Evolutionary conservation across 2,329 filamentous ascomycete species (phyloP).

Genomic region (Pseudogymnoascus sp.): DNA sequence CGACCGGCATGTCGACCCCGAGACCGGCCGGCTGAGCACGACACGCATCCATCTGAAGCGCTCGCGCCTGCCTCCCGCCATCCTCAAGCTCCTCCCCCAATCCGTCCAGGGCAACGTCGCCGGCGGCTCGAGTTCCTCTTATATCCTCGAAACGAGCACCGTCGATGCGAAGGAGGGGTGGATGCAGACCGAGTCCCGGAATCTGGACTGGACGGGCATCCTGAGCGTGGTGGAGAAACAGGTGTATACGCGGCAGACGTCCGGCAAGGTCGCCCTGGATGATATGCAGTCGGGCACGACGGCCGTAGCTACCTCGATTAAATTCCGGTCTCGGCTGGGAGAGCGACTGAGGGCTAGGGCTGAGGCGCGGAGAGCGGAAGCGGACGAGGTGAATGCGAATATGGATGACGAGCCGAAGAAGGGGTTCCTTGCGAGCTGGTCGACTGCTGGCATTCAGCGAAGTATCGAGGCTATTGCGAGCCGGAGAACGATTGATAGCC

Average conservation of each 20-base stretch:
- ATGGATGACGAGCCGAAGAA: constrained; percentile 40
- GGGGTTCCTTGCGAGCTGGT: constrained; percentile 48
- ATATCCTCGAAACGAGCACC: constrained; percentile 71
- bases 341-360: constrained; percentile 41
- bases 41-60: constrained; percentile 76
- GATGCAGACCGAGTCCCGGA: constrained; percentile 75
- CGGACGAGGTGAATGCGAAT: constrained; percentile 30
- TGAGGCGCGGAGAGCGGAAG: constrained; percentile 28
- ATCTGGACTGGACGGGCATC: constrained; percentile 75
- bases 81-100: constrained; percentile 66
- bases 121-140: constrained; percentile 58
- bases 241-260: constrained; percentile 41
- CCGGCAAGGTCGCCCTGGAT: constrained; percentile 12
- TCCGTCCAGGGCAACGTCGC: constrained; percentile 45
- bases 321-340: constrained; percentile 63
- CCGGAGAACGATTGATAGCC: constrained; percentile 66
- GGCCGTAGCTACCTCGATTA: constrained; percentile 64
- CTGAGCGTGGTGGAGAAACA: constrained; percentile 72
- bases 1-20: constrained; percentile 60
- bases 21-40: constrained; percentile 67
- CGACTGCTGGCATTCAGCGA: constrained; percentile 62
- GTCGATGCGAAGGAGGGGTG: constrained; percentile 73
- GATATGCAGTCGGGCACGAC: constrained; percentile 36
- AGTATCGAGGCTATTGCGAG: constrained; percentile 74
- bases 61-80: constrained; percentile 64